Conservation (phyloP, 805 yeast species). For the Kregervanrija delftensis region DNA sequence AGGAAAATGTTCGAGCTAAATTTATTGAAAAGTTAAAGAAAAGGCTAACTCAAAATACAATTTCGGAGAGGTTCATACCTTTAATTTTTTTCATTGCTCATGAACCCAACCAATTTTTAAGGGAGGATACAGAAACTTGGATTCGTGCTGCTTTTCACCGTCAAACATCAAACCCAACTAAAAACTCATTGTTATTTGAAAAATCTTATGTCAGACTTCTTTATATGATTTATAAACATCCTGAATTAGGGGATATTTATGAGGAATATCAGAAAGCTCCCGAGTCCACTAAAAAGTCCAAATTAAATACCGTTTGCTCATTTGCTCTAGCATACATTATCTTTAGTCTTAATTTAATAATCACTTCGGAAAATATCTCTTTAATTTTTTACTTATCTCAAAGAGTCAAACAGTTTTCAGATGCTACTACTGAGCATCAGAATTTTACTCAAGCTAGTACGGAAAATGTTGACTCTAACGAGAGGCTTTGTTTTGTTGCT, state of each 20-base stretch:
- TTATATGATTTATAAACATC: constrained; percentile 69
- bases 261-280: constrained; percentile 10
- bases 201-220: constrained; percentile 59
- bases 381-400: constrained; percentile 69
- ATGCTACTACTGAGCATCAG: constrained; percentile 38
- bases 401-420: constrained; percentile 72
- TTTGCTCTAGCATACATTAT: constrained; percentile 55
- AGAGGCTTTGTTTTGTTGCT: constrained; percentile 55
- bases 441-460: constrained; percentile 59
- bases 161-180: constrained; percentile 19
- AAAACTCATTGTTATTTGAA: constrained; percentile 50
- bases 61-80: constrained; percentile 63
- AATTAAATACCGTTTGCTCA: constrained; percentile 25
- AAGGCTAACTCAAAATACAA: constrained; percentile 39
- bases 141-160: constrained; percentile 49
- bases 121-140: constrained; percentile 59
- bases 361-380: constrained; percentile 61
- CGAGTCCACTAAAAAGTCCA: constrained; percentile 7
- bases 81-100: constrained; percentile 67
- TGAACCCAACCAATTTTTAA: constrained; percentile 56
- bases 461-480: constrained; percentile 26
- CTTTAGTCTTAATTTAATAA: constrained; percentile 53
- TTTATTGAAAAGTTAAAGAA: constrained; percentile 47
- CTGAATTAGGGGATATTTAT: constrained; percentile 45
- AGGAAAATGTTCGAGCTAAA: constrained; percentile 44